Base-by-base conservation (phyloP, 805 yeast genomes). In the Hemisphaericaspora nanyangensis region DNA sequence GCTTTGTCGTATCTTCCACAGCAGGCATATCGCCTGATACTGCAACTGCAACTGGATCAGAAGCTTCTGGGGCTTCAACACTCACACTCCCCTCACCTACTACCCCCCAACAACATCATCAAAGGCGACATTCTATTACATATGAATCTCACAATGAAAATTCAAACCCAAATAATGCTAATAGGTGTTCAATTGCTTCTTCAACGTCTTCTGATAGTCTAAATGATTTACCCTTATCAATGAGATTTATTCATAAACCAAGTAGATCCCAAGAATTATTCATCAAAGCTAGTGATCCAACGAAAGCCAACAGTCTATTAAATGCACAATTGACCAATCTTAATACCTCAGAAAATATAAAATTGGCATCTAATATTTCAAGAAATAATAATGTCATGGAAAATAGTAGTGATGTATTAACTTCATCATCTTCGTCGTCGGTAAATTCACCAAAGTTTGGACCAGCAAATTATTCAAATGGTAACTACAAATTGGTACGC, bases 401-500 rank as follows among this genome's bases (percentile, higher is more conserved):
- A 11, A 6, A 17, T 7, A 12, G 12, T 11, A 38, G 38, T 35
- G 38, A 29, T 35, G 27, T 17, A 2, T 19, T 17, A 13, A 26
- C 22, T 13, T 29, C 37, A 3, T 40, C 40, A 4, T 37, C 40
- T 4, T 37, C 44, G 6, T 41, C 54, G 10, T 34, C 45, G 13
- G 37, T 33, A 3, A 13, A 25, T 12, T 29, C 42, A 2, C 37
- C 45, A 2, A 38, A 36, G n/a, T 25, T 31, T 7, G 37, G 18
- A n/a, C 26, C 29, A 3, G 4, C 11, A 13, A 15, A 22, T 7
- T 17, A 31, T 16, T 31, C 33, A 6, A 28, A 29, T 11, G 28
- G 25, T 6, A 47, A 40, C n/a, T 50, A 58, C 40, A 53, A 49
- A 37, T 61, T 85, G 38, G 76, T 87, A 3, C 79, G 95, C 35